Conservation (phyloP, 2,329 filamentous ascomycete species). For the Albophoma yamanashiensis region DNA sequence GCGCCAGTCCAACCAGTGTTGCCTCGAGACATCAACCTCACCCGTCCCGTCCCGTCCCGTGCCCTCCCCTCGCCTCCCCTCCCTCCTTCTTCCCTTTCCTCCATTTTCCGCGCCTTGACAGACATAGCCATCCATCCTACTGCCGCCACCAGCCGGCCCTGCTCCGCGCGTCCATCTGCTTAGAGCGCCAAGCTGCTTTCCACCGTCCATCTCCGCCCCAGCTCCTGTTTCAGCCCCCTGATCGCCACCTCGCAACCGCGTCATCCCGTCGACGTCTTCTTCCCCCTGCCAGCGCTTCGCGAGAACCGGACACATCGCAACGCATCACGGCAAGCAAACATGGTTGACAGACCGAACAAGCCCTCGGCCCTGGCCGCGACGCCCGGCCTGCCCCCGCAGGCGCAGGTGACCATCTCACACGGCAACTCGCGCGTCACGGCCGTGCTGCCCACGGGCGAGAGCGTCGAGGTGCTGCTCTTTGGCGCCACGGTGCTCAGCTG, state of each 20-base stretch:
- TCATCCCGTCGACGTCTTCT: neutral
- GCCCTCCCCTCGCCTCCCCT: neutral
- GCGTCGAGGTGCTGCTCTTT: slow-evolving; percentile 74
- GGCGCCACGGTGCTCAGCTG: slow-evolving; percentile 90
- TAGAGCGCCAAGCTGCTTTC: neutral
- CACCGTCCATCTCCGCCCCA: neutral
- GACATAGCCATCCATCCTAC: neutral
- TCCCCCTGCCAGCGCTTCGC: neutral
- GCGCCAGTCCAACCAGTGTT: no score
- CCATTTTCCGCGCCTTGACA: neutral
- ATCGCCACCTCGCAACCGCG: neutral
- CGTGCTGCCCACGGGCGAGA: slow-evolving; percentile 75
- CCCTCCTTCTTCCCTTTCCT: neutral
- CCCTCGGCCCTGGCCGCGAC: slow-evolving; percentile 66
- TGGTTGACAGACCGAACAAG: slow-evolving; percentile 81
- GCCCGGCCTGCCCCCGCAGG: slow-evolving; percentile 61
- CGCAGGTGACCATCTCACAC: slow-evolving; percentile 65
- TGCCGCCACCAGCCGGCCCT: neutral
- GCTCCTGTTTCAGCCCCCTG: neutral
- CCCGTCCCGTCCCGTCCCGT: neutral
- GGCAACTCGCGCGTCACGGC: slow-evolving; percentile 67
- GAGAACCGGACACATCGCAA: neutral
- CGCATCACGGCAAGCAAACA: slow-evolving; percentile 20
- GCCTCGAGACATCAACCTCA: neutral
- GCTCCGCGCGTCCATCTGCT: neutral